Percentiles rank a stretch among this genome's conserved stretches.
phyloP scores from a whole-genome alignment of 1,139 yeast genomes.

The Geotrichum citri-aurantii region DNA sequence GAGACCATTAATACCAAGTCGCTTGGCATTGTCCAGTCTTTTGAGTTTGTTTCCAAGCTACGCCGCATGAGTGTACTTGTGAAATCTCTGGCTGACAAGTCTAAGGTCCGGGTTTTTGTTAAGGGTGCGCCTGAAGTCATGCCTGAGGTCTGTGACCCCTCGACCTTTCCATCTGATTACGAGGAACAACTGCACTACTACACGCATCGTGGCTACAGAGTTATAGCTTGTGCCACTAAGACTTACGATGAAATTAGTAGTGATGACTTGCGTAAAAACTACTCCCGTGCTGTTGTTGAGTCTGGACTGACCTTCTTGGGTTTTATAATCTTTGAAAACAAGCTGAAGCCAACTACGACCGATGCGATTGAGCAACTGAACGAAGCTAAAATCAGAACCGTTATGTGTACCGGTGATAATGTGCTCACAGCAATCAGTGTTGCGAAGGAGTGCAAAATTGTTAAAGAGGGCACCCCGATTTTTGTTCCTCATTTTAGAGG shows the following conservation, averaged over 20 bases:
- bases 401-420: slow-evolving; percentile 98
- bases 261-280: slow-evolving; percentile 36
- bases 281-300: slow-evolving; percentile 62
- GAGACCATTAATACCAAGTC: slow-evolving; percentile 37
- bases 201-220: slow-evolving; percentile 91
- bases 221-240: slow-evolving; percentile 88
- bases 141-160: slow-evolving; percentile 64
- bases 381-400: slow-evolving; percentile 68
- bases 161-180: slow-evolving; percentile 67
- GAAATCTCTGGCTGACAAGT: slow-evolving; percentile 35
- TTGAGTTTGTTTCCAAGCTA: slow-evolving; percentile 76
- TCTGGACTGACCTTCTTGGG: slow-evolving; percentile 68
- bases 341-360: slow-evolving; percentile 64
- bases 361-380: slow-evolving; percentile 54
- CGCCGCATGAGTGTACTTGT: slow-evolving; percentile 89
- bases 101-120: slow-evolving; percentile 49
- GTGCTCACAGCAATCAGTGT: slow-evolving; percentile 92
- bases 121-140: slow-evolving; percentile 99
- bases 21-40: slow-evolving; percentile 59
- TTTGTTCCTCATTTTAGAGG: slow-evolving; percentile 59
- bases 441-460: slow-evolving; percentile 72
- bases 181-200: slow-evolving; percentile 71
- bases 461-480: slow-evolving; percentile 45
- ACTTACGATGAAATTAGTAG: slow-evolving; percentile 41
- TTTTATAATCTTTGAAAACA: slow-evolving; percentile 86